Evolutionary conservation across 2,329 filamentous ascomycete genomes (phyloP), one percentile per base, ranked within the genome.

Genomic region (Hypoxylon sp.): DNA sequence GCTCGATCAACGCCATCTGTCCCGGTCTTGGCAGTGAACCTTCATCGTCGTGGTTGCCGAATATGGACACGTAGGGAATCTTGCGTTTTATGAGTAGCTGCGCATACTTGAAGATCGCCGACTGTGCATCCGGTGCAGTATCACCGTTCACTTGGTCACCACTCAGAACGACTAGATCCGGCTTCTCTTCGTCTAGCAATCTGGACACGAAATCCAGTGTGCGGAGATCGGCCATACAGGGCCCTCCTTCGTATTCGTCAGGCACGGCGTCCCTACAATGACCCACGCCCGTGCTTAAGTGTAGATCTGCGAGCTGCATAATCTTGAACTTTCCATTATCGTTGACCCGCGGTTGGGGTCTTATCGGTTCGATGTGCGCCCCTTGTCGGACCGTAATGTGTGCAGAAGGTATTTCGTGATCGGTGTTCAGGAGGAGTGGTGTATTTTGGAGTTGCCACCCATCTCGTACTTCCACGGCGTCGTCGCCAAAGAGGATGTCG

Each of bases 31-130:
- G 87, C 68, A 97, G 85, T 47, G 91, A 88, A 0, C 90, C 89
- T 81, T 98, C 94, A 72, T 98, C 94, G 74, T 99, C 95, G 77
- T 99, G 95, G 76, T 99, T 99, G 59, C 95, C 95, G 73, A 98
- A 97, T 62, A 99, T 98, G 64, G 90, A 89, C 15, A 93, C 92
- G 73, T 96, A 98, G 0, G 95, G 95, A 37, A 98, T 93, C 72
- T 93, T 92, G 76, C 91, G 91, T 76, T 93, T 88, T 65, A 93
- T 91, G 52, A 99, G 87, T 11, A 96, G 84, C 49, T 92, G 89
- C 5, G 92, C 91, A 72, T 94, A 93, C 79, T 99, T 99, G 83
- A 96, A 97, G 62, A 99, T 91, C 37, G 94, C 92, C 88, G 90
- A 95, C 75, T 97, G 94, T 8, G 92, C 91, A 81, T 99, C 95